Evolutionary conservation across 345 rosid species (phyloP), one percentile per base, ranked within the genome.

Genomic region (Salix dunnii): DNA sequence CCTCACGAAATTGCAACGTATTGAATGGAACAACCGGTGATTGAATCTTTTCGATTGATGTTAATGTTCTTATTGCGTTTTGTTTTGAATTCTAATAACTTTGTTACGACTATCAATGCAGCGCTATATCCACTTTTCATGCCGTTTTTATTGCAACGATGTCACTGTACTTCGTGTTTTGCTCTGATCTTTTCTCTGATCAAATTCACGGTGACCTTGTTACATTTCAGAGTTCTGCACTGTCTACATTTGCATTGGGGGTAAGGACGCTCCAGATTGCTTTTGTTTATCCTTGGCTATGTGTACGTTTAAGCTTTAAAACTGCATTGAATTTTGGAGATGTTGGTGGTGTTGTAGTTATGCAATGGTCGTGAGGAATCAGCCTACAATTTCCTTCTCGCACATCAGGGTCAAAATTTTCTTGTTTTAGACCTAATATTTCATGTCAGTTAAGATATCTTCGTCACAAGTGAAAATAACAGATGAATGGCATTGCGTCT

Each of bases 1-100:
- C 76, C 91, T 94, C 58, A 81, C 92, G 38, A 89, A 90, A 76
- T 55, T 82, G 38, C 91, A 94, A 71, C 86, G 88, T 58, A 74
- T 86, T 66, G 97, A 94, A 75, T 94, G 98, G 98, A 92, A 91
- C 79, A 92, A 94, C 65, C 85, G 97, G 98, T 91, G 79, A 84
- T 82, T 70, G 25, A 69, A 33, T 61, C 53, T 67, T 60, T 75
- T 58, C 14, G 48, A 5, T 77, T 55, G 21, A 5, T 74, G 62
- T 20, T 35, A 67, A 36, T 20, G 42, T 30, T 46, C 20, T 71
- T 46, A 61, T 5, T 62, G 40, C 31, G 42, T 76, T 51, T 64
- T 33, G 28, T 60, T 69, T 70, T 25, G 77, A 25, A 64, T 18
- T 74, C 60, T 68, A 33, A 31, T 75, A 42, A 67, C 48, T 75